Conservation (phyloP, 2,329 filamentous ascomycete species). For the Magnaporthiopsis rhizophila region DNA sequence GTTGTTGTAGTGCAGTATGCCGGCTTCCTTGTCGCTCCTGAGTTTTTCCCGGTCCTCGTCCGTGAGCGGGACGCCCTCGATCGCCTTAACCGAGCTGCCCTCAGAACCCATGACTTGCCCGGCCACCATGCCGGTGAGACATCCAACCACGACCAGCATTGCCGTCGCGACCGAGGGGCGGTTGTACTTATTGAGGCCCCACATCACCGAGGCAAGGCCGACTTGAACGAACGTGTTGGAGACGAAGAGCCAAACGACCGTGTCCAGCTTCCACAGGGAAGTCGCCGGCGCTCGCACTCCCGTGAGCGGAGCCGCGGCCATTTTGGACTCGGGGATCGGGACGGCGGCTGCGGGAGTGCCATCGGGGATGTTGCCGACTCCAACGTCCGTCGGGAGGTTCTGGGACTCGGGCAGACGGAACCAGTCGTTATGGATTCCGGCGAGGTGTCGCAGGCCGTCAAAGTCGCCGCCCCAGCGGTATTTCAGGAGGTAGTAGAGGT, state of each 20-base stretch:
- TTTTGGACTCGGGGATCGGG: conserved; percentile 56
- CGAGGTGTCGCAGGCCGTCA: conserved; percentile 57
- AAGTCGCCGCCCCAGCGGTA: conserved; percentile 49
- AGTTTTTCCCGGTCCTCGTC: conserved; percentile 45
- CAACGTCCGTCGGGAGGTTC: conserved; percentile 42
- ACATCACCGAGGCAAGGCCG: conserved; percentile 73
- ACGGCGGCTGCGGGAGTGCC: conserved; percentile 37
- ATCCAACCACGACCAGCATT: conserved; percentile 68
- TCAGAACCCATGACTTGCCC: conserved; percentile 66
- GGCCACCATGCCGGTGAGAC: conserved; percentile 57
- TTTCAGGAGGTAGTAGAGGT: conserved; percentile 64
- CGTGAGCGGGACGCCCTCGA: conserved; percentile 62
- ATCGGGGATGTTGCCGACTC: conserved; percentile 40
- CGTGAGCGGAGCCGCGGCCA: conserved; percentile 61
- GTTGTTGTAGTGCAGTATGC: conserved; percentile 52
- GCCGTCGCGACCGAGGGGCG: conserved; percentile 77
- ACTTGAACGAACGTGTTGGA: conserved; percentile 73
- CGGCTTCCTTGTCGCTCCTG: conserved; percentile 42
- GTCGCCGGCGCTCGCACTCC: conserved; percentile 62
- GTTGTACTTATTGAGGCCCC: conserved; percentile 64
- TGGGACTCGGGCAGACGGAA: conserved; percentile 64
- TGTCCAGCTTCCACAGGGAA: conserved; percentile 66
- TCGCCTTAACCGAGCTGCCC: conserved; percentile 60
- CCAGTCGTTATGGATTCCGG: conserved; percentile 69
- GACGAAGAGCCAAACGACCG: conserved; percentile 71